phyloP scores from a whole-genome alignment of 2,329 filamentous ascomycete species.

The Hymenoscyphus scutula region DNA sequence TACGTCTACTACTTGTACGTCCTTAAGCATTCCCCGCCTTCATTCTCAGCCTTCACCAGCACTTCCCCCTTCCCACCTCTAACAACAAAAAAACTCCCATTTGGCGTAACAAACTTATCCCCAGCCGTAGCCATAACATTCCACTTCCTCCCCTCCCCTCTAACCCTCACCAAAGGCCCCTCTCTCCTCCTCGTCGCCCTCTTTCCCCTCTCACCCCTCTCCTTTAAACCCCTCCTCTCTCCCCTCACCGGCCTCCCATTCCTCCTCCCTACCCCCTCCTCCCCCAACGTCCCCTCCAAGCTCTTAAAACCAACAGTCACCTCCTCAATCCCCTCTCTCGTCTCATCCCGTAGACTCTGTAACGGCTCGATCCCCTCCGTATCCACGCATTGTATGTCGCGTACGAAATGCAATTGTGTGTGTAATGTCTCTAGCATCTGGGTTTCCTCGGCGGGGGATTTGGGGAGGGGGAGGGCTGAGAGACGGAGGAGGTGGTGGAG shows the following conservation, averaged over 20 bases:
- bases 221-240: conserved; percentile 20
- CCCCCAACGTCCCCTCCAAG: conserved; percentile 49
- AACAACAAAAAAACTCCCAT: conserved; percentile 39
- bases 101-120: conserved; percentile 31
- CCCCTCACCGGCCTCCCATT: conserved; percentile 34
- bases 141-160: conserved; percentile 26
- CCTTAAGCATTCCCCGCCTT: no score
- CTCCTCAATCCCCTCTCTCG: conserved; percentile 51
- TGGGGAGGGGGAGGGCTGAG: conserved; percentile 78
- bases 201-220: conserved; percentile 27
- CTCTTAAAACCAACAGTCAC: conserved; percentile 56
- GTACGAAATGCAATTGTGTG: conserved; percentile 88
- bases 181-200: neutral
- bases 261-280: conserved; percentile 59
- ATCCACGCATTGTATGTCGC: conserved; percentile 76
- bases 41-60: neutral
- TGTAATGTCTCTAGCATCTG: conserved; percentile 72
- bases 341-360: conserved; percentile 78
- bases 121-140: conserved; percentile 33
- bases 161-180: neutral
- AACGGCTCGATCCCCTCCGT: conserved; percentile 72
- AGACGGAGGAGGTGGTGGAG: conserved; percentile 84
- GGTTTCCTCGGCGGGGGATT: conserved; percentile 58
- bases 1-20: no score
- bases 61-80: conserved; percentile 32